phyloP scores from a whole-genome alignment of 1,284 basidiomycete species.

The Malassezia slooffiae region DNA sequence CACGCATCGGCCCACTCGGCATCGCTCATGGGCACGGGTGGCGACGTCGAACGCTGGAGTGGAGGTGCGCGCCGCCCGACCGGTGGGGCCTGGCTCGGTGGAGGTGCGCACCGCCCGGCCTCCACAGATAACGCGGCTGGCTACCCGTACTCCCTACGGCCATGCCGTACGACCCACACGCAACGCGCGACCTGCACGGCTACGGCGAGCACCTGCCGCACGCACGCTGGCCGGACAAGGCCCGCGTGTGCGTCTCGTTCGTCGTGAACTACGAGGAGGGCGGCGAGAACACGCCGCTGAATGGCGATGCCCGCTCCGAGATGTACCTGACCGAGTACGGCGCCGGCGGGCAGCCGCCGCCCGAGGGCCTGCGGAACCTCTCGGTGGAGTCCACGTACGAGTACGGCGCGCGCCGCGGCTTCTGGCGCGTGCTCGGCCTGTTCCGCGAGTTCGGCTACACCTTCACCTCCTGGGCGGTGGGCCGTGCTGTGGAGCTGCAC shows the following conservation, averaged over 20 bases:
- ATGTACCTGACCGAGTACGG: conserved; percentile 44
- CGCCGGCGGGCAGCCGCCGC: conserved; percentile 21
- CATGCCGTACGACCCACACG: conserved; percentile 22
- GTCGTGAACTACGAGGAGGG: conserved; percentile 49
- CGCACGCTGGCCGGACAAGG: conserved; percentile 47
- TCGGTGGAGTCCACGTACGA: conserved; percentile 47
- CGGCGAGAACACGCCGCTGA: conserved; percentile 43
- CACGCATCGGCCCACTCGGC: too few species aligned
- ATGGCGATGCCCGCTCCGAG: conserved; percentile 41
- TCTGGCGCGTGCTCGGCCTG: conserved; percentile 47
- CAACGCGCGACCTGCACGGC: conserved; percentile 35
- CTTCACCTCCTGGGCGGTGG: conserved; percentile 47
- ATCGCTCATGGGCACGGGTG: too few species aligned
- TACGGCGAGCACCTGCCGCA: conserved; percentile 46
- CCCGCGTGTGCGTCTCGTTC: conserved; percentile 46
- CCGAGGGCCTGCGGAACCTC: conserved; percentile 35
- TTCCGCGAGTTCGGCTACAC: conserved; percentile 39
- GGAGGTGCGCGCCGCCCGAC: too few species aligned
- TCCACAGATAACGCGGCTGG: too few species aligned
- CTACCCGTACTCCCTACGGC: too few species aligned
- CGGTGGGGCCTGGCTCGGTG: too few species aligned
- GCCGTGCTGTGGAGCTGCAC: conserved; percentile 46
- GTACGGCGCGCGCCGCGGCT: conserved; percentile 47
- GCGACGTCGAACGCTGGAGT: too few species aligned
- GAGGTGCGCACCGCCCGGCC: too few species aligned